Conservation (phyloP, 768 basidiomycete species). For the Kondoa malvinella region DNA sequence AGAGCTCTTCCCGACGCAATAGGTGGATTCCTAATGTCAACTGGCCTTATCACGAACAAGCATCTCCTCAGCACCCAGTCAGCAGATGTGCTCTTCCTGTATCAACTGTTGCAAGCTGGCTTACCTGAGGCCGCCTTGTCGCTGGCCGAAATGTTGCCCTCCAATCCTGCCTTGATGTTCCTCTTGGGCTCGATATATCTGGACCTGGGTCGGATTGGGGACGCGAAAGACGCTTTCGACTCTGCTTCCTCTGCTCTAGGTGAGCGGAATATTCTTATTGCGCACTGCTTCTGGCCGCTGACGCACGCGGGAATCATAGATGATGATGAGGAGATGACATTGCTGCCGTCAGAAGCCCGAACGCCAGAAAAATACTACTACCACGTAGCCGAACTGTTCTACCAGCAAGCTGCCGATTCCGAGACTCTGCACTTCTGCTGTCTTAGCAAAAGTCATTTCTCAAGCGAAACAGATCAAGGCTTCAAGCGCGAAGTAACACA, state of each 20-base stretch:
- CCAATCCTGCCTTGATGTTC: neutral
- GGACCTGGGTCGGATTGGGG: neutral
- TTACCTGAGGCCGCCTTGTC: neutral
- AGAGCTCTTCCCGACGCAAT: neutral
- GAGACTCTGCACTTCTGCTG: neutral
- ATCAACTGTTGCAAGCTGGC: neutral
- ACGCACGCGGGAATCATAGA: neutral
- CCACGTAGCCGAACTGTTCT: neutral
- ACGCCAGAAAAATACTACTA: neutral
- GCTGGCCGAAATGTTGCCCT: neutral
- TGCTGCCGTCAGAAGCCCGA: neutral
- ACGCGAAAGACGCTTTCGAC: neutral
- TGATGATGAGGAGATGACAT: neutral
- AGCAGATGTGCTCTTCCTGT: neutral
- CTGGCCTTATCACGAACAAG: neutral
- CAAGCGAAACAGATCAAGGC: neutral
- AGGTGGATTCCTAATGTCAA: neutral
- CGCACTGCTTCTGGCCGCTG: neutral
- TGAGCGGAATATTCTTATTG: neutral
- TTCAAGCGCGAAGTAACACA: constrained; percentile 4
- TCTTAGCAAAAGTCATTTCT: neutral
- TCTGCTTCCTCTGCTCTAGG: neutral
- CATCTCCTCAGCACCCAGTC: neutral
- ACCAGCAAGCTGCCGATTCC: neutral
- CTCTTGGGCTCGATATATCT: neutral